Evolutionary conservation across 768 basidiomycete genomes (phyloP), one percentile per base, ranked within the genome.

Genomic region (Psilocybe subaeruginosa): DNA sequence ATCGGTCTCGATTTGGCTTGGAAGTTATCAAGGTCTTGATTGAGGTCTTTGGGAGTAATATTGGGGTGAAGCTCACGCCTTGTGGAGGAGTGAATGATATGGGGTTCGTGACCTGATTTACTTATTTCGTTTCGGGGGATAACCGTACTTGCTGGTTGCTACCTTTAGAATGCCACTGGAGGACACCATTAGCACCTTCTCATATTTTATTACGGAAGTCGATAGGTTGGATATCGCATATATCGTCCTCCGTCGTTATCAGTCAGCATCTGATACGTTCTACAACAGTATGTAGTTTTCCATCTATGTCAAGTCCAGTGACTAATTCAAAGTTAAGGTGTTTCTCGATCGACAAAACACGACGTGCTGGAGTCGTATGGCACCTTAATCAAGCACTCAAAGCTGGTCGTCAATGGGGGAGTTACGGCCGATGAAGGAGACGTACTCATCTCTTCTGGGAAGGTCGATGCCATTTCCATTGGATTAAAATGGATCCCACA

Each of bases 1-100:
- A 86, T 68, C 79, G 87, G 17, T 70, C 78, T 3, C 74, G 84
- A 4, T 87, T 89, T 68, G 76, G 76, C 0, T 75, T 85, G 4
- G 82, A 86, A 67, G 76, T 84, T 46, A 66, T 85, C n/a, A 80
- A 82, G 56, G 82, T 77, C 2, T 60, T 74, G 16, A 65, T 60
- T 0, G 74, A 75, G 29, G 73, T 84, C 43, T 83, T 78, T 59
- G 83, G 82, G 0, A 61, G 69, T 8, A 79, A 82, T 19, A 79
- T 82, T 12, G 77, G 74, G 2, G 62, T 84, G 56, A 82, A 82
- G 63, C 49, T 83, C 14, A 79, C 68, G 55, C 82, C 81, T 12
- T 72, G 68, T 46, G 78, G 77, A 19, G 78, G 78, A 2, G 77
- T 77, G 62, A 83, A 83, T 62, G 83, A 82, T 59, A 68, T 81